These are phyloP conservation scores for Pichia deserticola DNA, from an alignment of 805 yeast species.

Conservation along the genomic window DNA sequence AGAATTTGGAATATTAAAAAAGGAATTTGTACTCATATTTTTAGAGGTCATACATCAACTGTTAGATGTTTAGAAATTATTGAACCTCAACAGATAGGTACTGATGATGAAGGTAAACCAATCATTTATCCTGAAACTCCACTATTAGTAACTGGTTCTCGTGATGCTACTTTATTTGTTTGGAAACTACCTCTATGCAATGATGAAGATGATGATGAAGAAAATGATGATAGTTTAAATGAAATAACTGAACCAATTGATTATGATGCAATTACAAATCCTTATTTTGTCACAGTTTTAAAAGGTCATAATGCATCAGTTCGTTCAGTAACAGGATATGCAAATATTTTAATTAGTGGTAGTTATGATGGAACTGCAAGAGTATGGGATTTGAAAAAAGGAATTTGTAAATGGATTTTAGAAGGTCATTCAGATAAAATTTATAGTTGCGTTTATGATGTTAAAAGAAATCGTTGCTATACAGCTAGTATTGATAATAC, in stretches of 20 bases:
- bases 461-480: constrained; percentile 67
- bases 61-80: constrained; percentile 85
- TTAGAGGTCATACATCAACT: constrained; percentile 87
- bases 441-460: constrained; percentile 81
- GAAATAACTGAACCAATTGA: constrained; percentile 19
- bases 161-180: constrained; percentile 73
- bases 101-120: constrained; percentile 50
- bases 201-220: constrained; percentile 13
- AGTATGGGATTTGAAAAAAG: constrained; percentile 83
- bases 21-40: constrained; percentile 84
- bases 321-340: constrained; percentile 80
- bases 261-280: constrained; percentile 39
- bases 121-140: constrained; percentile 56
- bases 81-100: constrained; percentile 58
- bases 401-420: constrained; percentile 63
- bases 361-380: constrained; percentile 86
- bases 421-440: constrained; percentile 83
- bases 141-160: constrained; percentile 72
- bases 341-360: constrained; percentile 78
- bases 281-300: constrained; percentile 60
- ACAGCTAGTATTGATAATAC: constrained; percentile 90
- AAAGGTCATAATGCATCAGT: constrained; percentile 77
- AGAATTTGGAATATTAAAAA: constrained; percentile 86
- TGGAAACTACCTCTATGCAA: constrained; percentile 64
- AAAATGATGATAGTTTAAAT: too few relatives aligned